phyloP scores from a whole-genome alignment of 208 protist species.

The Entamoeba histolytica region DNA sequence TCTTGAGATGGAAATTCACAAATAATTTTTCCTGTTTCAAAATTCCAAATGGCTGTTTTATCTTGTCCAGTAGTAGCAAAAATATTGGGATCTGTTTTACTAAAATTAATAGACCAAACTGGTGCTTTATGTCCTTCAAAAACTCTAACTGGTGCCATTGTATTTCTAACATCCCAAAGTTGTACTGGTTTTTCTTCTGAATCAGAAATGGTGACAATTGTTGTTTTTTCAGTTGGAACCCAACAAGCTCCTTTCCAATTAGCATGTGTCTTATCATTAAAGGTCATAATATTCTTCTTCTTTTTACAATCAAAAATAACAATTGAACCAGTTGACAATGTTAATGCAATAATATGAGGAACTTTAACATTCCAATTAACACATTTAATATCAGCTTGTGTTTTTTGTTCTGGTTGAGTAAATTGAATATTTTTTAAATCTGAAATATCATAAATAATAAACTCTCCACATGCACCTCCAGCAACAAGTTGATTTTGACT shows the following conservation, averaged over 20 bases:
- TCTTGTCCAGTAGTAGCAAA: background rate
- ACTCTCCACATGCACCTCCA: background rate
- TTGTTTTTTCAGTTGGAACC: background rate
- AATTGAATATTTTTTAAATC: background rate
- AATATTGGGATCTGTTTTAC: background rate
- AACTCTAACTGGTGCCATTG: background rate
- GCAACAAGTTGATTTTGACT: background rate
- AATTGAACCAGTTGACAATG: background rate
- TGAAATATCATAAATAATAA: background rate
- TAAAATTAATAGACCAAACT: background rate
- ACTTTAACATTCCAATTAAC: background rate
- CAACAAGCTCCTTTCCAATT: background rate
- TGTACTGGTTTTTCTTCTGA: background rate
- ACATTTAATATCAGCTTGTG: background rate
- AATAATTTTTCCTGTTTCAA: background rate
- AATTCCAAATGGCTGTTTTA: background rate
- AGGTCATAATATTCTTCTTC: background rate
- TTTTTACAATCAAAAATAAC: background rate
- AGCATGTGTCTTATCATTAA: background rate
- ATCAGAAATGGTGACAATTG: background rate
- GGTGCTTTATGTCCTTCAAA: background rate
- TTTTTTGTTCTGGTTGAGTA: background rate
- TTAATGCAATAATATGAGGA: background rate
- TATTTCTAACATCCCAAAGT: background rate
- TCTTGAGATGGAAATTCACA: background rate